Base-by-base conservation (phyloP, 495 filamentous ascomycete species). In the Pyrenula massariospora region DNA sequence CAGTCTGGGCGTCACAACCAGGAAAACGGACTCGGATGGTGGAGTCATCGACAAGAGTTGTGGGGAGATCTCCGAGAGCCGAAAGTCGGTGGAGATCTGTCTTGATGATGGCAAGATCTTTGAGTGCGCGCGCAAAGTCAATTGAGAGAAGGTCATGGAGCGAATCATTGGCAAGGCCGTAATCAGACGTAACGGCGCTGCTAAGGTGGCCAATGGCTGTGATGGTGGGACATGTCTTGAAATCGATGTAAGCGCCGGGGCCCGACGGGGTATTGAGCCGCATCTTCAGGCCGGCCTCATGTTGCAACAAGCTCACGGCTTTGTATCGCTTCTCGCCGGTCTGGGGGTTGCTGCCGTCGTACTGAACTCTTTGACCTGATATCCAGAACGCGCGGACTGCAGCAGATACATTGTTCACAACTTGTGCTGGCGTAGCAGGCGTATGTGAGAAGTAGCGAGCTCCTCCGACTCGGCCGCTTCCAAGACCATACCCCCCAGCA, bases 321-420 rank as follows among this genome's bases (percentile, higher is more conserved):
- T 85, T 83, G 73, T 85, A 96, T 23, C 81, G 80, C 76, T 87
- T 88, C 69, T 89, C 84, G 50, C 91, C 90, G 5, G 78, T 82
- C 25, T 58, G 66, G 11, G 82, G 73, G 50, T 81, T 78, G 25
- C 84, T 65, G 15, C 90, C 89, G 65, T 95, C 87, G 59, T 87
- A 95, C 48, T 87, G 84, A 12, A 84, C 85, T 63, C 91, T 92
- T 58, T 91, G 83, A 1, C 93, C 93, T 0, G 83, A 86, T n/a
- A 95, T 71, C 68, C 84, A 84, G 69, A 98, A 96, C 1, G 89
- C 91, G 3, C 93, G 84, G 54, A 96, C 83, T 0, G 90, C 93
- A 57, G 86, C 82, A 20, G 89, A 95, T 1, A 97, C 92, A 71
- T 96, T 96, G 63, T 91, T 83, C n/a, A 97, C 77, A 20, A 97